Evolutionary conservation across 805 yeast species (phyloP).

Genomic region (Kurtzmaniella fragi): DNA sequence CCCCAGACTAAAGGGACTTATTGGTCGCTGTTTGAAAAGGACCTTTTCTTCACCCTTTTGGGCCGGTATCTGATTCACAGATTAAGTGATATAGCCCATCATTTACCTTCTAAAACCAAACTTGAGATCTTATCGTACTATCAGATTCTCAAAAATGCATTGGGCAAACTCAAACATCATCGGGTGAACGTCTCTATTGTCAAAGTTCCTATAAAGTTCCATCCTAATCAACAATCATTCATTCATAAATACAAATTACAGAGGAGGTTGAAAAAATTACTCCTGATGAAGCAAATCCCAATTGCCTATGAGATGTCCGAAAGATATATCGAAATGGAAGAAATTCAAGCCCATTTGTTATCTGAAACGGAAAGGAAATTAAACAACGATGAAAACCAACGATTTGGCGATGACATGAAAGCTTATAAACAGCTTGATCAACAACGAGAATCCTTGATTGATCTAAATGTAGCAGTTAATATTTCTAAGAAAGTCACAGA

Average conservation of each 20-base stretch:
- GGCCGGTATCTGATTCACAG: conserved; percentile 46
- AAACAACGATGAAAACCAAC: conserved; percentile 10
- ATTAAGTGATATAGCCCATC: conserved; percentile 33
- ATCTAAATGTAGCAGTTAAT: conserved; percentile 4
- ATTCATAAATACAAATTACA: conserved; percentile 6
- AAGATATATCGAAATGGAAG: conserved; percentile 40
- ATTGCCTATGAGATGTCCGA: conserved; percentile 48
- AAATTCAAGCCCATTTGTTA: conserved; percentile 25
- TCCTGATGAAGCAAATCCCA: conserved; percentile 44
- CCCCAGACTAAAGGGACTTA: conserved; percentile 18
- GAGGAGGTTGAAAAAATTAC: conserved; percentile 13
- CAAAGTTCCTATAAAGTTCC: background rate
- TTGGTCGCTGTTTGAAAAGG: conserved; percentile 50
- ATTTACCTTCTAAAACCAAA: conserved; percentile 37
- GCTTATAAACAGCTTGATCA: conserved; percentile 1
- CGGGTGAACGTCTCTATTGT: background rate
- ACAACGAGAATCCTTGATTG: conserved; percentile 13
- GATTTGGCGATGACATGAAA: conserved; percentile 5
- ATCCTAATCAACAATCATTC: background rate
- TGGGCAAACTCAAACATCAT: conserved; percentile 17
- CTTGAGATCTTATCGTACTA: conserved; percentile 45
- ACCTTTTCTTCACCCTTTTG: conserved; percentile 44
- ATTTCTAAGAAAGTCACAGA: conserved; percentile 28
- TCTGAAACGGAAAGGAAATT: conserved; percentile 14
- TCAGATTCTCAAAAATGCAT: conserved; percentile 25